Evolutionary conservation across 2,329 filamentous ascomycete genomes (phyloP), one percentile per base, ranked within the genome.

Genomic region (Verticillium albo-atrum): DNA sequence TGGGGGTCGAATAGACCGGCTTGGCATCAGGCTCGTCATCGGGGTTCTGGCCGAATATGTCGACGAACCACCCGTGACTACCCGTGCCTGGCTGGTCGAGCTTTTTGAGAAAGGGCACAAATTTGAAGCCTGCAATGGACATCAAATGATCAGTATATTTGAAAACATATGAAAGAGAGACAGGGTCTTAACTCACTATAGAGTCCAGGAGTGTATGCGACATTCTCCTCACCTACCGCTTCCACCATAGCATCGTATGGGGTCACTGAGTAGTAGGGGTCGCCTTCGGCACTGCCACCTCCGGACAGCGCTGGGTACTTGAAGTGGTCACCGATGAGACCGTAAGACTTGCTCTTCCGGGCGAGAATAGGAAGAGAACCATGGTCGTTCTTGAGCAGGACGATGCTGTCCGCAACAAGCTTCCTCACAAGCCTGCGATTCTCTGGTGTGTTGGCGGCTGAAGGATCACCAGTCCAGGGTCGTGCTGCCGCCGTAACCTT

Each of bases 201-300:
- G 35, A 81, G 82, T 3, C 87, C 87, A 35, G 87, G 80, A 1
- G 82, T 78, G 67, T 84, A 89, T 1, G 69, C 69, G 0, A 80
- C 56, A 75, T 17, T 72, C 57, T 64, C 55, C 25, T 58, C 54
- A 0, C 60, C 62, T 0, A 53, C 56, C 12, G 47, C 61, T 58
- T 77, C 78, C 23, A 79, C 81, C 64, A 74, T 68, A 20, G 66
- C 70, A 32, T 74, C 65, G 17, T 65, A 68, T 2, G 68, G 66
- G 1, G 69, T 68, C n/a, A 67, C 65, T 4, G 68, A 64, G 47
- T 72, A 71, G 35, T 73, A 71, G 3, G 72, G 67, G 1, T 63
- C 62, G 3, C 74, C 59, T 7, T 64, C 67, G 1, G 72, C 71
- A 42, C 67, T 70, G 7, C 72, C 72, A 0, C 72, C 72, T 7